Evolutionary conservation across 1,284 basidiomycete species (phyloP), one percentile per base, ranked within the genome.

Genomic region (Ganoderma resinaceum): DNA sequence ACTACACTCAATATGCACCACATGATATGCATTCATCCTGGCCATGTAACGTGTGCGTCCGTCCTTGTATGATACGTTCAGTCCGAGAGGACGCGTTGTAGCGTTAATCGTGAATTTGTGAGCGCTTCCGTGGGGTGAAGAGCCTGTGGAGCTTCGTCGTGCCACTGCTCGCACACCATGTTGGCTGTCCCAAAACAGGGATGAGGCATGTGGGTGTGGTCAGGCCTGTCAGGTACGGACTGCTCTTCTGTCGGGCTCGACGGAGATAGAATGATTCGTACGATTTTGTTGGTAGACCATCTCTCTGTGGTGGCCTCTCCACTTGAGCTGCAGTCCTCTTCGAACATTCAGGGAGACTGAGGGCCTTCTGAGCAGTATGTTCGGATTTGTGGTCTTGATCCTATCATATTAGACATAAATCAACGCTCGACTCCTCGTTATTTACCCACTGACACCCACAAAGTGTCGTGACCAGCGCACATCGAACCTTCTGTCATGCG

Each of bases 21-120:
- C 67, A 69, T 70, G 65, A 72, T 72, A 72, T 72, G 71, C 71
- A 70, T 72, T 63, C 63, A 70, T 67, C 37, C 66, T 66, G 69
- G 63, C 63, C 66, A 70, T 72, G 69, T 70, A 70, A 66, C 52
- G 63, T 66, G 69, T 67, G 67, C 65, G 71, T 70, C 63, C 63
- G 57, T 53, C 69, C n/a, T 63, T 72, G 69, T 70, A 72, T 70
- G 63, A 72, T 70, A 65, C 52, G 60, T 57, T 46, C 62, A 60
- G 61, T 49, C 53, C 33, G 14, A 26, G n/a, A 38, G 37, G 37
- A 23, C 20, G 46, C 16, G 29, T 8, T 9, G 29, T 55, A 18
- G 52, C 52, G 14, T 14, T n/a, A n/a, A n/a, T n/a, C 18, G 23
- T 26, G 46, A 14, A 9, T 42, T 61, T 11, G 23, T 61, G 37